Base-by-base conservation (phyloP, 2,329 filamentous ascomycete species). In the Pyricularia pennisetigena region DNA sequence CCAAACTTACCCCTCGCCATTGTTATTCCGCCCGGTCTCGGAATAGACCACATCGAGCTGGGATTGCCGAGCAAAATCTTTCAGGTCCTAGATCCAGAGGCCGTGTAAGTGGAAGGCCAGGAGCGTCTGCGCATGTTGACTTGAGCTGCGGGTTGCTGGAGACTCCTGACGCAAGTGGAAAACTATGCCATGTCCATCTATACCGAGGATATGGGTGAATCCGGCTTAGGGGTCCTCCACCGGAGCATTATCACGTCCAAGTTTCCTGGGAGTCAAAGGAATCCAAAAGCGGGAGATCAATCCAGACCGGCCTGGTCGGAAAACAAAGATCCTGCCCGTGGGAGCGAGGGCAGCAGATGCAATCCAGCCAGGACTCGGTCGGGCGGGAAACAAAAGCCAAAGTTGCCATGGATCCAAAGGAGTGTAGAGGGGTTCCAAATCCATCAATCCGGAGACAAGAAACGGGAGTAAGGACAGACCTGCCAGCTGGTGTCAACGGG, bases 401-500 rank as follows among this genome's bases (percentile, higher is more conserved):
- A 14, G 63, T 35, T 41, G 16, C 59, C 59, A 62, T 26, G 24
- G 59, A 10, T 62, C 59, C 59, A 62, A 28, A 62, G 24, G 59
- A 28, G 26, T 28, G 59, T 28, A 62, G 24, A 29, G 26, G 59
- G 59, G 59, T 24, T 62, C 59, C 23, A 70, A 64, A 73, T 80
- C 79, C 80, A 75, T 76, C 77, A 76, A 74, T 80, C 80, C 80
- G 79, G 76, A 77, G 77, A 79, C 78, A 83, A 85, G 76, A 78
- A 85, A 86, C 82, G 82, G 83, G 86, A 83, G 83, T 80, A 79
- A 78, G 79, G 83, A 91, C 95, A 95, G 90, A 99, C 95, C 95
- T 99, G 95, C 95, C 95, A 99, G 88, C 94, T 97, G 86, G 95
- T 99, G 86, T 98, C 94, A 83, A 88, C 89, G 79, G 94, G 94